Base-by-base conservation (phyloP, 208 protist genomes). In the Trypanosoma cruzi region DNA sequence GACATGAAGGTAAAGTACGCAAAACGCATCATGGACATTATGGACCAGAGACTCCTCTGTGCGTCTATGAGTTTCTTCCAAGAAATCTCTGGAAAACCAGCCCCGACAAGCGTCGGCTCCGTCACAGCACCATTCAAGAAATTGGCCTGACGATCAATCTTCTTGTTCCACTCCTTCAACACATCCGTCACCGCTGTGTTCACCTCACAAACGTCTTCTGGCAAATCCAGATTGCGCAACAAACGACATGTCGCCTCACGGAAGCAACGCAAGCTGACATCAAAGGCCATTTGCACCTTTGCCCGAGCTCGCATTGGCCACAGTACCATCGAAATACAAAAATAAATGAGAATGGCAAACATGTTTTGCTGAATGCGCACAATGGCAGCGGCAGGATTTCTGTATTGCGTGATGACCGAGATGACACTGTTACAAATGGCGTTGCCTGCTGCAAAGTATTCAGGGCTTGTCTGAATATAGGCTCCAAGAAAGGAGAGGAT, bases 301-400 rank as follows among this genome's bases (percentile, higher is more conserved):
- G 71, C 81, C 50, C 71, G 73, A 6, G 81, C 88, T 11, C 82
- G 88, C 88, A 96, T 94, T 53, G 91, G 91, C 89, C 91, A 96
- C 61, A 96, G 32, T 14, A 85, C 44, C 37, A 68, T 87, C 32
- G 82, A 80, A 67, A 96, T 92, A 34, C 80, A 81, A 71, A 96
- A 96, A 75, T 96, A 96, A 59, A 96, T 84, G 57, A 94, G 76
- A 82, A 96, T 96, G 42, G 91, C 88, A 46, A 96, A 96, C 68
- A 88, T 87, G 76, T 96, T 96, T 68, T 96, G 91, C 64, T 96
- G 78, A 68, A 96, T 96, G 75, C 91, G 91, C 49, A 83, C 77
- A 82, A 96, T 94, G n/a, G 91, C 91, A 29, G 91, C 91, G 48
- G 62, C 73, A 34, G 81, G 69, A 54, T 94, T 75, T 52, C 64